Base-by-base conservation (phyloP, 768 basidiomycete genomes). In the Boletus rubropictus region DNA sequence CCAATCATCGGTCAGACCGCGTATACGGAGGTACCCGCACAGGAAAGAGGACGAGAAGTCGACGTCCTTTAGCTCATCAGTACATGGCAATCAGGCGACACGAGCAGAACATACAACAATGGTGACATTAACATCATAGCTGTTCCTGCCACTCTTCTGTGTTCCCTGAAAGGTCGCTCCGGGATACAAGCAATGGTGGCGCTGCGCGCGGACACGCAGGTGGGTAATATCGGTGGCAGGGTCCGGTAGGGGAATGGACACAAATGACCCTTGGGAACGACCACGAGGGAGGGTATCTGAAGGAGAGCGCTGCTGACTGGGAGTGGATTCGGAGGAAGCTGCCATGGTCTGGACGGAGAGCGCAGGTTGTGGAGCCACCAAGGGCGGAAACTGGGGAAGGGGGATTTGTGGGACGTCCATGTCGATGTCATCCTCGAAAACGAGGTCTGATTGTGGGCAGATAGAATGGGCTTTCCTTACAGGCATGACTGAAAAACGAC, bases 121-220 rank as follows among this genome's bases (percentile, higher is more conserved):
- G 47, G 85, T 86, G 47, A 98, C 91, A 59, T 81, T 86, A 34
- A 97, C 95, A 52, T 95, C 90, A 73, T 97, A 97, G 61, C 86
- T 88, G 63, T 88, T 94, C 56, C 91, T 78, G 3, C 94, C 95
- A 53, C 86, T 89, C 71, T 92, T 91, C 70, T 98, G 95, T 0
- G 89, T 92, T 3, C 95, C 95, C 50, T 81, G 76, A 65, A 94
- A 98, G 14, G 79, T 75, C 33, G 90, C 86, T 3, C 95, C 95
- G 25, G 94, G 86, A 67, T 93, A 89, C 9, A 90, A 74, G 63
- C 85, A 89, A 54, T 86, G 80, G 60, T 86, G 84, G 11, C 76
- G 78, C 53, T 81, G 81, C 17, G 84, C 76, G 39, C 83, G 79
- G 31, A 88, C 77, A 33, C 87, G 83, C 39, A 90, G 65, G 18